A percentile compares a stretch with the other conserved stretches of the same genome.
Conservation (phyloP, 768 basidiomycete genomes). For the Trametes elegans region DNA sequence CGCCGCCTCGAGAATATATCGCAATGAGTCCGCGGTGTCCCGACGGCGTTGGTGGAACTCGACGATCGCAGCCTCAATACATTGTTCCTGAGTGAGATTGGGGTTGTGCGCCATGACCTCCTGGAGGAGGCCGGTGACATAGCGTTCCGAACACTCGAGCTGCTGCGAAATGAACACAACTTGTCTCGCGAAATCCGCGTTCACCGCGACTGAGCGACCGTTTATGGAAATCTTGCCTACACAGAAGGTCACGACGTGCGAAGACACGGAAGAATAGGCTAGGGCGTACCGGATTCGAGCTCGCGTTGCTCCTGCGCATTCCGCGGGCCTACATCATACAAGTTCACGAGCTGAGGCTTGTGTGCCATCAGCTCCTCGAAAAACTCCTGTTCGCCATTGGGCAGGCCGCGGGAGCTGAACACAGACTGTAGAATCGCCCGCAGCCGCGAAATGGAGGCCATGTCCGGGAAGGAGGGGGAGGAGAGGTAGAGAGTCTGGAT, state of each 20-base stretch:
- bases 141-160: conserved; percentile 80
- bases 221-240: conserved; percentile 66
- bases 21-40: conserved; percentile 67
- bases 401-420: conserved; percentile 43
- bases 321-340: conserved; percentile 65
- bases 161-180: conserved; percentile 77
- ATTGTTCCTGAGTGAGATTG: conserved; percentile 54
- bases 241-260: background rate
- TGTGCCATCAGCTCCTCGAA: conserved; percentile 73
- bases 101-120: conserved; percentile 62
- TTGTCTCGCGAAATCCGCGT: conserved; percentile 76
- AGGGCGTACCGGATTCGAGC: conserved; percentile 59
- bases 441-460: conserved; percentile 62
- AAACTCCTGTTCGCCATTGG: conserved; percentile 65
- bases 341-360: conserved; percentile 56
- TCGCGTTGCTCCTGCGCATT: conserved; percentile 66
- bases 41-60: conserved; percentile 70
- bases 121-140: conserved; percentile 68
- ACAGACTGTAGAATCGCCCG: conserved; percentile 49
- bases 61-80: conserved; percentile 63
- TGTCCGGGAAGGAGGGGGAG: conserved; percentile 26
- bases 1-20: conserved; percentile 65
- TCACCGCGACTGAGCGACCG: conserved; percentile 68
- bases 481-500: too few species aligned
- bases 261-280: background rate